Evolutionary conservation across 2,329 filamentous ascomycete species (phyloP), one percentile per base, ranked within the genome.

Genomic region (Blastomyces silverae): DNA sequence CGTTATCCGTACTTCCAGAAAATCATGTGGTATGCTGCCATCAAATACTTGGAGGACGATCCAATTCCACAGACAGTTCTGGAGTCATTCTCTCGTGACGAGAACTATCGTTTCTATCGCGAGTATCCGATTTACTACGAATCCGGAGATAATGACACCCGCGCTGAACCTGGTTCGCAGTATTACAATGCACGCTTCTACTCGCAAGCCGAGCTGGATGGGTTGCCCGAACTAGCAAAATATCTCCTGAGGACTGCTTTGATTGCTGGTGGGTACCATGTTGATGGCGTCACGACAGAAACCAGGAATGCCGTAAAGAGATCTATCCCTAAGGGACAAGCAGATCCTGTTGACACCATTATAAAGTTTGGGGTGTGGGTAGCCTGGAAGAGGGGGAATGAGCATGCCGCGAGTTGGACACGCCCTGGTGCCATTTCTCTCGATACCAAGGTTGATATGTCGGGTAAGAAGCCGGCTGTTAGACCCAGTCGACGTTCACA

Each of bases 1-100:
- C 79, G 86, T 61, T 89, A 89, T 71, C 87, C 87, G 1, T 85
- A 83, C 73, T 89, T 89, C 73, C 86, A 89, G 72, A 87, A 86
- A 71, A 84, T 88, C 64, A 86, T 88, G 79, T 89, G 87, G 87
- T 85, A 87, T 69, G 81, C 85, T 1, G 80, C 84, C n/a, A 78
- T 88, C 70, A 82, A 84, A 69, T 89, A 89, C 70, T 78, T 89
- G 48, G 80, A 84, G 62, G 81, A 84, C 37, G 87, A 89, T 73
- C 86, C 86, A 1, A 74, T 89, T n/a, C 86, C 87, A 0, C 75
- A 78, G 31, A 78, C 77, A 53, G 81, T 89, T 5, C 77, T 82
- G 60, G 78, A 85, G 50, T 76, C 81, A 15, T 84, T 88, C 67
- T 78, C 81, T 34, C 78, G 79, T 55, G 84, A 86, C 63, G 80